Evolutionary conservation across 2,329 filamentous ascomycete species (phyloP).

Genomic region (Sclerotinia minor): DNA sequence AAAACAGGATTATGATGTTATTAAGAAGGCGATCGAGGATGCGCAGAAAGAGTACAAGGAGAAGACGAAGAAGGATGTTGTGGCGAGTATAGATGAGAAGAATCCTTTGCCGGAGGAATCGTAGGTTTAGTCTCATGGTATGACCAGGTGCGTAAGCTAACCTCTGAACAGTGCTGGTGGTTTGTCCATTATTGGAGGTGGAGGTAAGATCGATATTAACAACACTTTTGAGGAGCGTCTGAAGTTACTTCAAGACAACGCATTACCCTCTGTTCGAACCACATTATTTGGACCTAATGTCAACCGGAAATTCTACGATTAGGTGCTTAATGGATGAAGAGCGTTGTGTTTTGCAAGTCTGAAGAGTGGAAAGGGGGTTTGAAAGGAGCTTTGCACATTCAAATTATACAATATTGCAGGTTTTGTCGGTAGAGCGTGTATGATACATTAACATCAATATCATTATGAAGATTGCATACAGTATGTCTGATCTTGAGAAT

Average conservation of each 20-base stretch:
- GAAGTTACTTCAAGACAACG: conserved; percentile 78
- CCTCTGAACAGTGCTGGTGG: conserved; percentile 70
- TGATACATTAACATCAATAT: conserved; percentile 36
- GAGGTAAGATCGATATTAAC: conserved; percentile 96
- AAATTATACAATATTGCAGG: conserved; percentile 29
- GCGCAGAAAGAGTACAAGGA: conserved; percentile 84
- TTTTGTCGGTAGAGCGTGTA: conserved; percentile 39
- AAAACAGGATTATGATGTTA: conserved; percentile 73
- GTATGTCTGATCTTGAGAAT: not conserved
- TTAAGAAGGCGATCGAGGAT: conserved; percentile 75
- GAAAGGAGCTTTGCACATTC: conserved; percentile 25
- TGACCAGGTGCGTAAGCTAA: conserved; percentile 22
- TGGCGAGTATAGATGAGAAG: conserved; percentile 73
- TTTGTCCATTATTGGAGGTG: conserved; percentile 73
- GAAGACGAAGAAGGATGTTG: conserved; percentile 67
- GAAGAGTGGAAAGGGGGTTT: conserved; percentile 12
- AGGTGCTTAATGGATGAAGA: conserved; percentile 40
- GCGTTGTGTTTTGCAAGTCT: conserved; percentile 17
- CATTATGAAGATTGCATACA: conserved; percentile 19
- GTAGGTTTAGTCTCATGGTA: conserved; percentile 57
- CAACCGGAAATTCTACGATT: conserved; percentile 95
- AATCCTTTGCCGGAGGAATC: conserved; percentile 77
- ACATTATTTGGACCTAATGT: conserved; percentile 91
- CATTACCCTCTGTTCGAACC: conserved; percentile 79
- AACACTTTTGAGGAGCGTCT: conserved; percentile 96